These are phyloP conservation scores for Abrus pulchellus DNA, from an alignment of 306 rosid genomes.

Conservation along the genomic window DNA sequence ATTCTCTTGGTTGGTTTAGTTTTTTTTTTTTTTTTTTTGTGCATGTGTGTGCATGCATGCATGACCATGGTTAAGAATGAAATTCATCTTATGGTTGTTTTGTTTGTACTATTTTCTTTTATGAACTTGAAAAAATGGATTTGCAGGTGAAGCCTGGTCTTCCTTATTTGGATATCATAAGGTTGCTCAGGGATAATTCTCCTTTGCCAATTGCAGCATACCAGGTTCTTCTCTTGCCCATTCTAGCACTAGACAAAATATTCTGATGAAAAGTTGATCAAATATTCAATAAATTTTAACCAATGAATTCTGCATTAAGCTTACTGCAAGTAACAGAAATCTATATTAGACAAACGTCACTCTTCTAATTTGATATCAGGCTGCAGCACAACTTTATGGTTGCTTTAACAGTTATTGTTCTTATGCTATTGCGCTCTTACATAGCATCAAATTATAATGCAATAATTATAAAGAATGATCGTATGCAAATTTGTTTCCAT, in stretches of 20 bases:
- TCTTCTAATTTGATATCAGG: neutral
- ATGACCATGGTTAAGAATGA: slow-evolving; percentile 11
- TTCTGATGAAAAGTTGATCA: slow-evolving; percentile 34
- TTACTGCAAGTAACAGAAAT: slow-evolving; percentile 11
- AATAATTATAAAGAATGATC: neutral
- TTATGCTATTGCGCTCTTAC: neutral
- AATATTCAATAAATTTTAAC: slow-evolving; percentile 18
- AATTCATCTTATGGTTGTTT: slow-evolving; percentile 23
- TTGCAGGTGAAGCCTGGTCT: slow-evolving; percentile 95
- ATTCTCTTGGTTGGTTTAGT: slow-evolving; percentile 86
- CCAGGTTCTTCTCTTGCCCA: slow-evolving; percentile 68
- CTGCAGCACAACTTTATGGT: slow-evolving; percentile 16
- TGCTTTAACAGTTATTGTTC: slow-evolving; percentile 24
- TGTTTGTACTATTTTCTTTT: slow-evolving; percentile 8
- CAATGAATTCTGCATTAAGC: slow-evolving; percentile 12
- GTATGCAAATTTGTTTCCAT: slow-evolving; percentile 14
- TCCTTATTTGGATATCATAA: slow-evolving; percentile 88
- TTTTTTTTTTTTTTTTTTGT: neutral
- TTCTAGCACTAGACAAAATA: slow-evolving; percentile 18
- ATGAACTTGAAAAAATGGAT: slow-evolving; percentile 39
- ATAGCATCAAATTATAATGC: slow-evolving; percentile 14
- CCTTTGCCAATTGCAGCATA: slow-evolving; percentile 93
- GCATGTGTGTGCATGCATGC: neutral
- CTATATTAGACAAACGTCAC: slow-evolving; percentile 4
- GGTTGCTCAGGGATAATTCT: slow-evolving; percentile 89